A percentile compares a stretch with the other conserved stretches of the same genome.
These are phyloP conservation scores for Ogataea neopini DNA, from an alignment of 805 yeast species.

Conservation along the genomic window DNA sequence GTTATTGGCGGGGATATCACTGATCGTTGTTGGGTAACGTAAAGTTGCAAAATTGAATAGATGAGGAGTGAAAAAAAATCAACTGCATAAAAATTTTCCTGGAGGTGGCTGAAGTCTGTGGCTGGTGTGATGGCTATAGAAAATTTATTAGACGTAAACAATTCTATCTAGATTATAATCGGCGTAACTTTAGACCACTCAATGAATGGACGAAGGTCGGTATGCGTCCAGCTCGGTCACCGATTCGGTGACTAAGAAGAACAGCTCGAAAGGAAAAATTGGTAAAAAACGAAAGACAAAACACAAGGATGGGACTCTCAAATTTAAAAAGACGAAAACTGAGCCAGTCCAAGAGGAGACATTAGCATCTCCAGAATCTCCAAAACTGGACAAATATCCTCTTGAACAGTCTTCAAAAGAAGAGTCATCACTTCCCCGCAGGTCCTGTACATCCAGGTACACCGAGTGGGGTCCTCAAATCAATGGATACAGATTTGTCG, in stretches of 20 bases:
- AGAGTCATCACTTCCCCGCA: neutral
- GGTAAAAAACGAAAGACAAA: neutral
- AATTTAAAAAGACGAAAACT: neutral
- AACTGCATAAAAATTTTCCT: neutral
- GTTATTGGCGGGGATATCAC: neutral
- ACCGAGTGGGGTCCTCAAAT: conserved; percentile 39
- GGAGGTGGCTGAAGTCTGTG: conserved; percentile 1
- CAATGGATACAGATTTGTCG: conserved; percentile 46
- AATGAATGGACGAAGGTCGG: neutral
- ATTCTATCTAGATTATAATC: no score
- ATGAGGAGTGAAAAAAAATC: neutral
- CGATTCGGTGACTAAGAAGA: neutral
- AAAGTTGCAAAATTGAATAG: neutral
- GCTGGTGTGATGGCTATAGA: neutral
- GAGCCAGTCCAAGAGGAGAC: neutral
- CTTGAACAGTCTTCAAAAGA: neutral
- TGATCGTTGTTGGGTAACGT: neutral
- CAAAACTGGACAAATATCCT: no score
- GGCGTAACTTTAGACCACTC: no score
- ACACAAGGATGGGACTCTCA: neutral
- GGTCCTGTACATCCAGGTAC: neutral
- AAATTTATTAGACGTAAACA: no score
- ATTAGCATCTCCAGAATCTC: neutral
- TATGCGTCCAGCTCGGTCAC: neutral
- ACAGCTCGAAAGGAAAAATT: neutral